A percentile compares a stretch with the other conserved stretches of the same genome.
phyloP scores from a whole-genome alignment of 2,329 filamentous ascomycete species.

The Cladophialophora immunda region DNA sequence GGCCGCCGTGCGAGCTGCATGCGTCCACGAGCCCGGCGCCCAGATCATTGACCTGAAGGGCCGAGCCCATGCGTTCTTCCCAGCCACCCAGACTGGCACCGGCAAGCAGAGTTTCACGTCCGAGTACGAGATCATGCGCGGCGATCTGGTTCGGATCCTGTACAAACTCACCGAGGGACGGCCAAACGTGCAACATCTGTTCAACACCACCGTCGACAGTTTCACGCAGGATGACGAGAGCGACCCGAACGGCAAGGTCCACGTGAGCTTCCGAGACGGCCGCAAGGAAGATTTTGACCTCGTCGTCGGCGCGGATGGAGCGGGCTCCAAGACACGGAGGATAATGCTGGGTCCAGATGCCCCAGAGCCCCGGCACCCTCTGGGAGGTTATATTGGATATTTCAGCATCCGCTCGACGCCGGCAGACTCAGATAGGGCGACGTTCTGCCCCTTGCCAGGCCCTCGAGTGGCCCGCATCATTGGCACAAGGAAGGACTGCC shows the following conservation, averaged over 20 bases:
- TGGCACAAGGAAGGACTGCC: constrained; percentile 34
- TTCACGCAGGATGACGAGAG: constrained; percentile 46
- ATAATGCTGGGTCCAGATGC: constrained; percentile 47
- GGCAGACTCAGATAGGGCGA: constrained; percentile 36
- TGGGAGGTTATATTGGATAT: constrained; percentile 43
- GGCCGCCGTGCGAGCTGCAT: constrained; percentile 48
- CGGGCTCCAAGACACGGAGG: constrained; percentile 59
- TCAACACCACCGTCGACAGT: constrained; percentile 44
- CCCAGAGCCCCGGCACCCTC: constrained; percentile 35
- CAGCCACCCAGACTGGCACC: constrained; percentile 49
- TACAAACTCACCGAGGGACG: constrained; percentile 47
- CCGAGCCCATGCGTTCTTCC: constrained; percentile 52
- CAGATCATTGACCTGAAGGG: constrained; percentile 56
- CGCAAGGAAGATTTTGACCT: constrained; percentile 58
- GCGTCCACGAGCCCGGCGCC: constrained; percentile 59
- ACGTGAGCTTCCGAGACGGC: constrained; percentile 56
- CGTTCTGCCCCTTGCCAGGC: constrained; percentile 37
- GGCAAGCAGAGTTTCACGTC: constrained; percentile 55
- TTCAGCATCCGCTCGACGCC: constrained; percentile 42
- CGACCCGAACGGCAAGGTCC: constrained; percentile 41
- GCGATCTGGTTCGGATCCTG: constrained; percentile 62
- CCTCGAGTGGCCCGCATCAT: constrained; percentile 38
- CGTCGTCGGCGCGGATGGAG: constrained; percentile 65
- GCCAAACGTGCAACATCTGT: constrained; percentile 45
- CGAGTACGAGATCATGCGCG: constrained; percentile 69